Conservation (phyloP, 352 stramenopile species). For the Phytophthora sojae region DNA sequence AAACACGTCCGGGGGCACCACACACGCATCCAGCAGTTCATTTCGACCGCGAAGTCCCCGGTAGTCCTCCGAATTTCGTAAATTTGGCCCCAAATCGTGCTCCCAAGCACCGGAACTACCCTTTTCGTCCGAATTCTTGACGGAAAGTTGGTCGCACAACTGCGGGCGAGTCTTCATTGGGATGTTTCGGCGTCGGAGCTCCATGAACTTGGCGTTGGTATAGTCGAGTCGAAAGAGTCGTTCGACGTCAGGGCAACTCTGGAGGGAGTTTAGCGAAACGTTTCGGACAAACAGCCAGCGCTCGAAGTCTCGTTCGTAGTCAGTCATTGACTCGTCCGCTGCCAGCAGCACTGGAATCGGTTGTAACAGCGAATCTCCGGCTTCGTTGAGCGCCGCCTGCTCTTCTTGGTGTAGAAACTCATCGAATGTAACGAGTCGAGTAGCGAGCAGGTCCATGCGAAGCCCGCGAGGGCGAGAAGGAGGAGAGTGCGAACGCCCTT, state of each 20-base stretch:
- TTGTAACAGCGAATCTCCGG: not conserved
- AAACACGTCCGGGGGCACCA: not conserved
- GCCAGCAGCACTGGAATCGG: slow-evolving; percentile 2
- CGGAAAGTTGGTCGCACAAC: not conserved
- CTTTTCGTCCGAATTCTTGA: not conserved
- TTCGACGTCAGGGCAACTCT: not conserved
- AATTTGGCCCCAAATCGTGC: not conserved
- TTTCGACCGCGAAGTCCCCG: not conserved
- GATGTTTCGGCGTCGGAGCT: not conserved
- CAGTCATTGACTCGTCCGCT: not conserved
- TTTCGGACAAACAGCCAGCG: slow-evolving; percentile 1
- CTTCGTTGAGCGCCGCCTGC: not conserved
- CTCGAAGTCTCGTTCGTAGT: slow-evolving; percentile 3
- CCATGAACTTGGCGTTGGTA: not conserved
- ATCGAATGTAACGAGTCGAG: not conserved
- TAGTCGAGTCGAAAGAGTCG: not conserved
- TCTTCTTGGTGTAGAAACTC: not conserved
- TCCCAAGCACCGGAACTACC: not conserved
- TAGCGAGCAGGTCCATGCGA: slow-evolving; percentile 2
- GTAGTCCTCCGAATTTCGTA: not conserved
- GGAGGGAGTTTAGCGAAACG: not conserved
- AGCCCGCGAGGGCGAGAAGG: not conserved
- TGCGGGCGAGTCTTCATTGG: not conserved
- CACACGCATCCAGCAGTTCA: not conserved
- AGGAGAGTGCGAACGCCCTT: too few species aligned